Base-by-base conservation (phyloP, 2,329 filamentous ascomycete genomes). In the Colletotrichum horii region DNA sequence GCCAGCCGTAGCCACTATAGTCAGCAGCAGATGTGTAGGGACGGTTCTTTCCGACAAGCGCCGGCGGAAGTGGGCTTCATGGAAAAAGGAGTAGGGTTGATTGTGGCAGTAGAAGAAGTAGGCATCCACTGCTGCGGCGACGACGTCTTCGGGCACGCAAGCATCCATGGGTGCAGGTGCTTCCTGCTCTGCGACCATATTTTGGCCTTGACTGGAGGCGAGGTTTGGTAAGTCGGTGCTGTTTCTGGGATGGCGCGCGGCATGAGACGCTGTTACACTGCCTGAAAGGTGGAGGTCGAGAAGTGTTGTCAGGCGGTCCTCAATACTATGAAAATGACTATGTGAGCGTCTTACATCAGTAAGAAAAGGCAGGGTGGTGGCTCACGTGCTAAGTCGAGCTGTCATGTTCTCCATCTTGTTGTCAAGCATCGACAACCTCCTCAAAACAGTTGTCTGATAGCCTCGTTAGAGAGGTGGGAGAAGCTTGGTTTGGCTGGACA, bases 51-150 rank as follows among this genome's bases (percentile, higher is more conserved):
- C 55, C 24, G 55, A 58, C 55, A 58, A 58, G 24, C 55, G 24
- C 24, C 55, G 77, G 7, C 83, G 80, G 67, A 86, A 85, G 3
- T 74, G 79, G 0, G 52, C 60, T 66, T 85, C 83, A 32, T 84
- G 83, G 71, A 85, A 84, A 70, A 82, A 84, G 0, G 79, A 82
- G 74, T 86, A 86, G 1, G 84, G 84, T 36, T 85, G 83, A 43
- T 84, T 84, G 36, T 85, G 84, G 30, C 79, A 81, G 61, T 80
- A 82, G 9, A 55, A 38, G 67, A 86, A 85, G 66, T 82, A 86
- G 7, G 79, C 80, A 70, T 82, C 78, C 24, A 81, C 60, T 15
- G 55, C 55, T 4, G 15, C 4, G 26, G 55, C 55, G 55, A 58
- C 24, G 15, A 58, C 55, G 24, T 58, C 55, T 58, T 58, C 55